Evolutionary conservation across 192 early-diverging fungal species (phyloP), one percentile per base, ranked within the genome.

Genomic region (Bifiguratus adelaidae): DNA sequence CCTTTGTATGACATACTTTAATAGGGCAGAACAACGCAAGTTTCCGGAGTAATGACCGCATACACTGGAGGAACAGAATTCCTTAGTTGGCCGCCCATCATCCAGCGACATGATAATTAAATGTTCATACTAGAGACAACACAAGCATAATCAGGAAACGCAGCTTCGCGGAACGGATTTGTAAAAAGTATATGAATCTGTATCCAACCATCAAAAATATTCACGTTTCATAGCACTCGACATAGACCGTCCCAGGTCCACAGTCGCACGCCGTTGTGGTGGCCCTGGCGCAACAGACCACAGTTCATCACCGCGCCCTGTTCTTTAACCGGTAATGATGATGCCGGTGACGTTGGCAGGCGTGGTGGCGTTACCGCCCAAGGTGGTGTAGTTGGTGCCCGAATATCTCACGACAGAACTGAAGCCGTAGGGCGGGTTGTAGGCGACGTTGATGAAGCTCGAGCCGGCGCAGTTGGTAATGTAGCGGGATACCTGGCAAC

Each of bases 81-180:
- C 3, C 36, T 38, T 20, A n/a, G 21, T 38, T 38, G 36, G 21
- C 36, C 3, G 36, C 36, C 36, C 36, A 38, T 38, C 36, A 38
- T 38, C 36, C 36, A 38, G 36, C 36, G 36, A 38, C 36, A 38
- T 38, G 36, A 38, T 38, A 38, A n/a, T n/a, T n/a, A n/a, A n/a
- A n/a, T 38, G 21, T 38, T 38, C 36, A 19, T 38, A 38, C 36
- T 19, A 38, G 21, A n/a, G 36, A 38, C 36, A 20, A 38, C 15
- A 20, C n/a, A 38, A 38, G 36, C 36, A 38, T 38, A 20, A 38
- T 38, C 36, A 38, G 21, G 36, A n/a, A 38, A 38, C 13, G 21
- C 36, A 38, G n/a, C n/a, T n/a, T n/a, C n/a, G n/a, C n/a, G n/a
- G n/a, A n/a, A n/a, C n/a, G n/a, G n/a, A n/a, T n/a, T n/a, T n/a